These are phyloP conservation scores for Cyclospora cayetanensis DNA, from an alignment of 169 alveolate species.

Conservation along the genomic window DNA sequence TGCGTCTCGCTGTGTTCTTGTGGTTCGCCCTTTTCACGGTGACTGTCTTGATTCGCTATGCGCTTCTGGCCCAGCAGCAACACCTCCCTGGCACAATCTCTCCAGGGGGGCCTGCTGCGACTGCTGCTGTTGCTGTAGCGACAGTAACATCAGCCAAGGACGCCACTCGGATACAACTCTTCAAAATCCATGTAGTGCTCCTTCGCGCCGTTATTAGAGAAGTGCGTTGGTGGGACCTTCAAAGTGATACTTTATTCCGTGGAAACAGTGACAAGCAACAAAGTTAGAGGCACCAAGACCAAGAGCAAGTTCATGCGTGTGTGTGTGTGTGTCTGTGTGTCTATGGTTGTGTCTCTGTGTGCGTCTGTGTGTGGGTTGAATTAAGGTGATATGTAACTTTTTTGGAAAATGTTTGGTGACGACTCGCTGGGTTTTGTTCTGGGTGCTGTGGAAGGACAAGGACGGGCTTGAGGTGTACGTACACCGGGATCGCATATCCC, in stretches of 20 bases:
- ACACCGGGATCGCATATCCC: neutral
- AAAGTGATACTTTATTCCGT: too few species aligned
- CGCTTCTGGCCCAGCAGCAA: slow-evolving; percentile 43
- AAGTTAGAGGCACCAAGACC: neutral
- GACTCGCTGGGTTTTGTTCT: neutral
- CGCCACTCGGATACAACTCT: neutral
- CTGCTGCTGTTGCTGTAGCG: slow-evolving; percentile 31
- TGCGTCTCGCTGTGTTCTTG: neutral
- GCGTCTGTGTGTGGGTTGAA: neutral
- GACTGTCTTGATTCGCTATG: neutral
- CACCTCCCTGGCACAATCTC: slow-evolving; percentile 1
- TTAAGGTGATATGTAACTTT: neutral
- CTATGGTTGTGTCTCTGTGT: too few species aligned
- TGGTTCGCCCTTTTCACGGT: neutral
- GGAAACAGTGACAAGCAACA: too few species aligned
- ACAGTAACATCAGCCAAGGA: neutral
- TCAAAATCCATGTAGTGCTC: neutral
- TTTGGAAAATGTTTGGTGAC: neutral
- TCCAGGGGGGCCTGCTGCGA: neutral
- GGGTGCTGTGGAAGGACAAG: neutral
- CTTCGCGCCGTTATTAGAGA: neutral
- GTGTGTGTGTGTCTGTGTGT: neutral
- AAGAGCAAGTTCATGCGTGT: neutral
- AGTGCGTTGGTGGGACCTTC: neutral
- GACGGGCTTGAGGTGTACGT: slow-evolving; percentile 41